These are phyloP conservation scores for Cochlearia excelsa DNA, from an alignment of 345 rosid genomes.

Conservation along the genomic window DNA sequence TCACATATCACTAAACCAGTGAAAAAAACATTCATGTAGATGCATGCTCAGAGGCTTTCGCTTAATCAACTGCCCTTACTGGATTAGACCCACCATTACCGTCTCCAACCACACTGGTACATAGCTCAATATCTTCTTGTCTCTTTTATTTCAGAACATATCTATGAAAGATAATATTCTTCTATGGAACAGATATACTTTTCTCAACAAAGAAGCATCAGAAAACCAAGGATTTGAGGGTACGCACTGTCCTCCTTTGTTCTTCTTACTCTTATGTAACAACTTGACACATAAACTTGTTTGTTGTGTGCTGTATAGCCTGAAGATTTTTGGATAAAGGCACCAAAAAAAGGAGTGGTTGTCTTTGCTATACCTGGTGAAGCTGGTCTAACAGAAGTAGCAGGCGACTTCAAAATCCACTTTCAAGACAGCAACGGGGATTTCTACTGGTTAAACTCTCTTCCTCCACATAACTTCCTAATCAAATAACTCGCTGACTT, in stretches of 20 bases:
- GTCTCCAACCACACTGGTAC: slow-evolving; percentile 70
- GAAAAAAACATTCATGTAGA: slow-evolving; percentile 33
- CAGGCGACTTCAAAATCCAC: slow-evolving; percentile 81
- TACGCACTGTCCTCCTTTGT: slow-evolving; percentile 35
- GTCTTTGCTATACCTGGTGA: slow-evolving; percentile 89
- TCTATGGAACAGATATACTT: slow-evolving; percentile 53
- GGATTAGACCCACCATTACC: slow-evolving; percentile 80
- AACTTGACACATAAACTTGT: too few species aligned
- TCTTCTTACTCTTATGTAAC: not conserved
- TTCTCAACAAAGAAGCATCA: slow-evolving; percentile 77
- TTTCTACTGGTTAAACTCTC: slow-evolving; percentile 65
- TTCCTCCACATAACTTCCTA: not conserved
- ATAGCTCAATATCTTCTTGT: slow-evolving; percentile 14
- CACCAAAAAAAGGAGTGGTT: slow-evolving; percentile 90
- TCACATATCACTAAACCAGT: too few species aligned
- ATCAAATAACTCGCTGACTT: slow-evolving; percentile 4
- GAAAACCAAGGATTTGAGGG: slow-evolving; percentile 68
- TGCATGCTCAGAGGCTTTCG: slow-evolving; percentile 91
- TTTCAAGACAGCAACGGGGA: slow-evolving; percentile 93
- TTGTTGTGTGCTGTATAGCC: slow-evolving; percentile 42
- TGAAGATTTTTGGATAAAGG: slow-evolving; percentile 84
- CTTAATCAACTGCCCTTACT: slow-evolving; percentile 79
- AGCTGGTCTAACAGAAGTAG: slow-evolving; percentile 72
- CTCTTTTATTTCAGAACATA: too few species aligned
- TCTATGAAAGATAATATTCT: not conserved